Conservation (phyloP, 768 basidiomycete genomes). For the Lactarius tabidus region DNA sequence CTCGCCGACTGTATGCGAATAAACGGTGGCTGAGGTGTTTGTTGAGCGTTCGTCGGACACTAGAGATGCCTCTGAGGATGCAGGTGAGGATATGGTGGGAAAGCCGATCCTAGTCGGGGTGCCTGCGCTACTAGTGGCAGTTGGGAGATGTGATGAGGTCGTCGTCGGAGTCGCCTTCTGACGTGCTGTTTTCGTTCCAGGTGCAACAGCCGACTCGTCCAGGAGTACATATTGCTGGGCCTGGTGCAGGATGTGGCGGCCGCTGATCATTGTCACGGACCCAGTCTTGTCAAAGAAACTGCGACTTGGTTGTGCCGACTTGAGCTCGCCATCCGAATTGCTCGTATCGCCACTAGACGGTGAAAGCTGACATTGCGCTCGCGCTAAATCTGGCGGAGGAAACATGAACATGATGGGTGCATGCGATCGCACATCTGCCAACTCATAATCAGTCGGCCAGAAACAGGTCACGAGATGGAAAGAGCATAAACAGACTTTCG, state of each 20-base stretch:
- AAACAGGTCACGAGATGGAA: background rate
- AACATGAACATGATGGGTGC: constrained; percentile 59
- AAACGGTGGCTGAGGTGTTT: background rate
- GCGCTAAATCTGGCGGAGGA: constrained; percentile 38
- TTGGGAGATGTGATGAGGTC: background rate
- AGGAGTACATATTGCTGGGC: constrained; percentile 45
- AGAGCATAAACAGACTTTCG: constrained; percentile 41
- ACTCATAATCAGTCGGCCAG: background rate
- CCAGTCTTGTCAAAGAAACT: background rate
- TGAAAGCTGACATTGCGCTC: background rate
- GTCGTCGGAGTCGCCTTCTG: constrained; percentile 12
- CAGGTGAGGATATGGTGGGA: background rate
- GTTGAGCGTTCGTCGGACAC: background rate
- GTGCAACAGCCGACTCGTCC: constrained; percentile 38
- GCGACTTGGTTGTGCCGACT: background rate
- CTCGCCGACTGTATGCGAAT: background rate
- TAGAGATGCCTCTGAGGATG: background rate
- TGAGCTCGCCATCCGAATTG: background rate
- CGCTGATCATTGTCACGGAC: constrained; percentile 5
- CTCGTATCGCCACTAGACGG: background rate
- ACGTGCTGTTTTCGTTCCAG: constrained; percentile 36
- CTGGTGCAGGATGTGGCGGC: constrained; percentile 16
- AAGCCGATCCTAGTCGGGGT: constrained; percentile 2
- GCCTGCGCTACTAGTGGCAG: background rate
- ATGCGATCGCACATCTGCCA: constrained; percentile 59